Evolutionary conservation across 345 rosid genomes (phyloP), one percentile per base, ranked within the genome.

Genomic region (Populus ilicifolia): DNA sequence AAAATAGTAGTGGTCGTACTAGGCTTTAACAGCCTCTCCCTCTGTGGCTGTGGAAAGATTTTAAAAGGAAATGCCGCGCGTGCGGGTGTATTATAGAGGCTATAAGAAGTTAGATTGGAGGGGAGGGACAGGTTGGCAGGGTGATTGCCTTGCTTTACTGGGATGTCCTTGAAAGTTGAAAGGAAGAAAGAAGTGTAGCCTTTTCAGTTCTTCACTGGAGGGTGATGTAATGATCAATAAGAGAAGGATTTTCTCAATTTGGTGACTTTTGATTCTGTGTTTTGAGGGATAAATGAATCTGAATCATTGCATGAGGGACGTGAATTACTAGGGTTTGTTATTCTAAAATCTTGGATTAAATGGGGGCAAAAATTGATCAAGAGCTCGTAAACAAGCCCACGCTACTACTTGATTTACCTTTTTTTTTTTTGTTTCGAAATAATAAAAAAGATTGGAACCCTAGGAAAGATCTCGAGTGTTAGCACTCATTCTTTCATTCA

Each of bases 41-140:
- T 21, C 25, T 52, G 75, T 36, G 65, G 65, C 12, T 14, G 70
- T 29, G 67, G 75, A 73, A 73, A 69, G 66, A 43, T 44, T 50
- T 23, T 56, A 14, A 78, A 75, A 69, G 59, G 20, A 14, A 75
- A 52, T 27, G 69, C 76, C 68, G 84, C 83, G 89, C 89, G 87
- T 84, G 89, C 85, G 84, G 85, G 78, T 85, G 27, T 78, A 80
- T 43, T 69, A 44, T 52, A 17, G 54, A 9, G 23, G 25, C 27
- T 59, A 17, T 20, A 65, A 17, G 38, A 65, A 41, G 62, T 8
- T 43, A 36, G 25, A 52, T 20, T 39, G 29, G 33, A 48, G 54
- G 52, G 76, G 33, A 48, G 54, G 52, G 76, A 52, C 81, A 72
- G 72, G 18, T 39, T 72, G 75, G 72, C 75, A 25, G 68, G 71